phyloP scores from a whole-genome alignment of 1,139 yeast genomes.

The Lodderomyces pseudojiufengensis region DNA sequence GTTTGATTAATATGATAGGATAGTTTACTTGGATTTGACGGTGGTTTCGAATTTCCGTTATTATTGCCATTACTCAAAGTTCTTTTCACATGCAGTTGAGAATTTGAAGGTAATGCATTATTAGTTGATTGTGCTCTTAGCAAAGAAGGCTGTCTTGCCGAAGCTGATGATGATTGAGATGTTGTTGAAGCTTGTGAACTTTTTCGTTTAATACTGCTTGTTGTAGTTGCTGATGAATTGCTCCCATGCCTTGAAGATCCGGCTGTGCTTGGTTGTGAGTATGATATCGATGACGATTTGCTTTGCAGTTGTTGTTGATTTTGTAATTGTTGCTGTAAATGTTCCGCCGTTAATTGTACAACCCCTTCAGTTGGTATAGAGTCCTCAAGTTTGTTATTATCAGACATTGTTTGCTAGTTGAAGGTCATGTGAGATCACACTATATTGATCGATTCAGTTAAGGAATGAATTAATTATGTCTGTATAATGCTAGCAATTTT shows the following conservation, averaged over 20 bases:
- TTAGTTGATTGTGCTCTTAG: conserved; percentile 15
- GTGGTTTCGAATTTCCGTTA: not conserved
- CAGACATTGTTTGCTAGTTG: too few species aligned
- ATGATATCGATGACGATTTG: not conserved
- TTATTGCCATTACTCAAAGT: conserved; percentile 4
- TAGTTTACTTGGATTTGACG: too few species aligned
- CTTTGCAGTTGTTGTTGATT: conserved; percentile 5
- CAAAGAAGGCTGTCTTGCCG: conserved; percentile 15
- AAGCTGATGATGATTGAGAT: conserved; percentile 6
- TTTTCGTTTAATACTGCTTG: conserved; percentile 1
- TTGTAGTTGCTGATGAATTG: not conserved
- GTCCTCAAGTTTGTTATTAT: too few species aligned
- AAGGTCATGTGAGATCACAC: too few species aligned
- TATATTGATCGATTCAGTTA: too few species aligned
- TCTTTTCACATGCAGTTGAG: conserved; percentile 4
- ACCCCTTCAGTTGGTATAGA: too few species aligned
- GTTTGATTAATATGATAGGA: not conserved
- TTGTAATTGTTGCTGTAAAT: conserved; percentile 5
- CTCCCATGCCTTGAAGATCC: not conserved
- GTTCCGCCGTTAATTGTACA: not conserved
- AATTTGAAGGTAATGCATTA: conserved; percentile 1
- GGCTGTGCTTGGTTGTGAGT: not conserved
- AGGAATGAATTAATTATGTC: too few species aligned
- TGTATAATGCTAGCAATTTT: too few species aligned
- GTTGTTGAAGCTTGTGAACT: conserved; percentile 1